Conservation (phyloP, 164 flowering plant genomes). For the Tinospora cordifolia region DNA sequence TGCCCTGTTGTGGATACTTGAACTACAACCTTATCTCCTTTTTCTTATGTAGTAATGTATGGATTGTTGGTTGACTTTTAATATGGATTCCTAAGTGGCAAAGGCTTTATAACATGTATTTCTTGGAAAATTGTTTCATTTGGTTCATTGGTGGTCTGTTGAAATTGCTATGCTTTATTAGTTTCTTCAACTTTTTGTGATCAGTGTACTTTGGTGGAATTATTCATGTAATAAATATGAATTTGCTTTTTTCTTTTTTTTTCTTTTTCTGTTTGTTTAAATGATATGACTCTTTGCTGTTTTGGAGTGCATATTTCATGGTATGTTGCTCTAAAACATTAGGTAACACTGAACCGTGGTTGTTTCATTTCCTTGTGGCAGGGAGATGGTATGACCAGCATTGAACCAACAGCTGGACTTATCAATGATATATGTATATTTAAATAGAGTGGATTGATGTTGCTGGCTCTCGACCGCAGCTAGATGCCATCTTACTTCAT, state of each 20-base stretch:
- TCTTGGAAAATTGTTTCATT: not conserved
- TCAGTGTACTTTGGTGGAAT: not conserved
- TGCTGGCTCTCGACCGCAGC: conserved; percentile 73
- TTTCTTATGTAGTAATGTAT: too few relatives aligned
- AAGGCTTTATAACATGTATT: too few relatives aligned
- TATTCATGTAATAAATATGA: not conserved
- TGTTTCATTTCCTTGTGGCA: conserved; percentile 20
- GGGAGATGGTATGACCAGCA: conserved; percentile 93
- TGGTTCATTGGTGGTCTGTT: not conserved
- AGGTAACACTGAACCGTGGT: not conserved
- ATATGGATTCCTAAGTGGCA: too few relatives aligned
- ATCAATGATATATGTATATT: conserved; percentile 82
- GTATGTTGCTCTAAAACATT: conserved; percentile 3
- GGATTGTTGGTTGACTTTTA: too few relatives aligned
- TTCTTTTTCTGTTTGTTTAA: not conserved
- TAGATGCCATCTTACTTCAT: conserved; percentile 85
- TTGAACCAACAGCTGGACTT: conserved; percentile 73
- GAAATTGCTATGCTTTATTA: too few relatives aligned
- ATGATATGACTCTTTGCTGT: not conserved
- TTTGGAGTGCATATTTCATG: not conserved
- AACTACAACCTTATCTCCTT: not conserved
- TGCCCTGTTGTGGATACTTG: not conserved
- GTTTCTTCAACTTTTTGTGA: not conserved
- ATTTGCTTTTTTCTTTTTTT: not conserved
- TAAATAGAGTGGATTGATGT: conserved; percentile 70